A percentile compares a stretch with the other conserved stretches of the same genome.
phyloP scores from a whole-genome alignment of 2,329 filamentous ascomycete genomes.

The Rutstroemia sydowiana region DNA sequence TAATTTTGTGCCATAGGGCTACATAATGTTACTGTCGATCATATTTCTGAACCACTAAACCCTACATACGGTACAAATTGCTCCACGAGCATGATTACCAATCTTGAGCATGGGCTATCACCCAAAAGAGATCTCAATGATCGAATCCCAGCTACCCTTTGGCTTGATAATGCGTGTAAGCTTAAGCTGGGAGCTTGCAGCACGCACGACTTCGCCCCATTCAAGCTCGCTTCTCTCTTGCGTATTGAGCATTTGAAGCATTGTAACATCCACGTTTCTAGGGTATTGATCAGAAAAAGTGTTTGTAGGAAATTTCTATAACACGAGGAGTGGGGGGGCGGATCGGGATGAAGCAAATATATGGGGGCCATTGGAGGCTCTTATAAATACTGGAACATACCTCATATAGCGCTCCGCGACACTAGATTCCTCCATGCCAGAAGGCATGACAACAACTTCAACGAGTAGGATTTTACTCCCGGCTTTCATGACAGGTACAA shows the following conservation, averaged over 20 bases:
- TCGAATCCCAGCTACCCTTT: constrained; percentile 2
- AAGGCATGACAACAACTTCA: constrained; percentile 4
- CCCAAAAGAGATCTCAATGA: constrained; percentile 4
- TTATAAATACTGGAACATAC: too few species aligned
- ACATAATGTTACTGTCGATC: too few species aligned
- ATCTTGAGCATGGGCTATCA: not conserved
- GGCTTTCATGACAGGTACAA: constrained; percentile 22
- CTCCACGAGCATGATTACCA: too few species aligned
- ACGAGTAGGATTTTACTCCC: constrained; percentile 7
- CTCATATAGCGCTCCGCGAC: not conserved
- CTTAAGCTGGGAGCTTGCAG: not conserved
- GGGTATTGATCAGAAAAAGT: not conserved
- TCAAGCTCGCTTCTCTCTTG: constrained; percentile 2
- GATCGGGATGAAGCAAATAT: too few species aligned
- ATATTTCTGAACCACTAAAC: too few species aligned
- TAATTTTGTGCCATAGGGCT: too few species aligned
- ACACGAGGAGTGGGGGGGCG: too few species aligned
- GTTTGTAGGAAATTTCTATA: not conserved
- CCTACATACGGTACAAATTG: too few species aligned
- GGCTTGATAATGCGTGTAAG: not conserved
- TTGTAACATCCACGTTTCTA: constrained; percentile 1
- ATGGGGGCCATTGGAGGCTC: too few species aligned
- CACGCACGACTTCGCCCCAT: not conserved
- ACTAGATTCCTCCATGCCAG: not conserved
- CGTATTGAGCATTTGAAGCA: constrained; percentile 6